phyloP scores from a whole-genome alignment of 495 filamentous ascomycete species.

The Penicillium canariense region DNA sequence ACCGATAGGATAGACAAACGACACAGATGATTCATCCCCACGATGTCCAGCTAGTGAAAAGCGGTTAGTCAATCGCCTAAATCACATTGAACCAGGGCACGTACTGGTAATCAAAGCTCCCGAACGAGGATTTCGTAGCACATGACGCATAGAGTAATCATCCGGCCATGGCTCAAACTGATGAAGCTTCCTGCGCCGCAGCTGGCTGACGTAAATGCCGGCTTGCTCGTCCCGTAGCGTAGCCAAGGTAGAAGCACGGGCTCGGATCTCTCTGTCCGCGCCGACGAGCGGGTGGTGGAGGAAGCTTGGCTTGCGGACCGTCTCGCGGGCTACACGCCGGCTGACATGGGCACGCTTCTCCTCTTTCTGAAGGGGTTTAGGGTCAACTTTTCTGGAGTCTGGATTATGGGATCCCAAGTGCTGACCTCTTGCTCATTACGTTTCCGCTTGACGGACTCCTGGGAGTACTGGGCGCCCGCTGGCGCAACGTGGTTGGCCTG shows the following conservation, averaged over 20 bases:
- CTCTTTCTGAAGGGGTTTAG: conserved; percentile 26
- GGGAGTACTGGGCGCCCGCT: conserved; percentile 43
- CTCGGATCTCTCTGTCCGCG: conserved; percentile 30
- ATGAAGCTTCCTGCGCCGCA: conserved; percentile 32
- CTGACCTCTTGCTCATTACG: conserved; percentile 37
- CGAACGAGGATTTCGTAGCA: conserved; percentile 35
- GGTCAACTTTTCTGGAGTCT: background rate
- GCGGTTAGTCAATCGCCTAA: conserved; percentile 10
- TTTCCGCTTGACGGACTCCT: conserved; percentile 45
- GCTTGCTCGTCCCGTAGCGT: conserved; percentile 28
- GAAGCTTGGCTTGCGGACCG: conserved; percentile 30
- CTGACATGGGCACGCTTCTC: conserved; percentile 27
- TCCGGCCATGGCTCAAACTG: conserved; percentile 35
- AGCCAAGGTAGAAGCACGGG: conserved; percentile 8
- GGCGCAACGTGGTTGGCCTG: conserved; percentile 48
- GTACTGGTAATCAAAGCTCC: conserved; percentile 40
- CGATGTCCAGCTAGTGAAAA: conserved; percentile 29
- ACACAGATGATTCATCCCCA: conserved; percentile 34
- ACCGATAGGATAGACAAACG: conserved; percentile 24
- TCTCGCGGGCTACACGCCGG: conserved; percentile 33
- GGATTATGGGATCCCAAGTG: background rate
- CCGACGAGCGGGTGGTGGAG: conserved; percentile 30
- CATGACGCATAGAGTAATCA: conserved; percentile 33
- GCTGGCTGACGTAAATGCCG: conserved; percentile 32
- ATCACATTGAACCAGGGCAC: conserved; percentile 3